These are phyloP conservation scores for Juglanconis oblonga DNA, from an alignment of 2,329 filamentous ascomycete genomes.

Conservation along the genomic window DNA sequence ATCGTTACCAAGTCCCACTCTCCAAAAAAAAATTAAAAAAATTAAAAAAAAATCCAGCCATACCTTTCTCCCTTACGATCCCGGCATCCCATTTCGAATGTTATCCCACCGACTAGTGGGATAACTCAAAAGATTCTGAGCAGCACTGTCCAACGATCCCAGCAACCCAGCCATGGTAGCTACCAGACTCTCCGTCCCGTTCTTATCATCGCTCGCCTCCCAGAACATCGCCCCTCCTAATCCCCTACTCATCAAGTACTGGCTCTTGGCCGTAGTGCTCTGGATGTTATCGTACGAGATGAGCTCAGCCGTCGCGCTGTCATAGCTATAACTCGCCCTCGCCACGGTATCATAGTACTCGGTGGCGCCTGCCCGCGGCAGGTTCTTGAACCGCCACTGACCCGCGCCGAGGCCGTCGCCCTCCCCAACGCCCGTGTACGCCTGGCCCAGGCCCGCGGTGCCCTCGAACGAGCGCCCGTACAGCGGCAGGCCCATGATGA, in stretches of 20 bases:
- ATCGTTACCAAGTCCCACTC: too few relatives aligned
- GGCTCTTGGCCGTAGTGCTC: conserved; percentile 58
- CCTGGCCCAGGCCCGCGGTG: conserved; percentile 63
- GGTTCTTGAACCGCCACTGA: conserved; percentile 69
- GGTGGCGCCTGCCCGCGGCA: conserved; percentile 59
- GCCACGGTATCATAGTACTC: conserved; percentile 56
- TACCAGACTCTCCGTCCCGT: conserved; percentile 55
- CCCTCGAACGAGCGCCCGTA: conserved; percentile 74
- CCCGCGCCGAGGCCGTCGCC: conserved; percentile 47
- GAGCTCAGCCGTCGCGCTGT: conserved; percentile 55
- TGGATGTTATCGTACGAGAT: conserved; percentile 66
- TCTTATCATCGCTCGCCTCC: conserved; percentile 70
- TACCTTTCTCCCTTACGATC: conserved; percentile 2
- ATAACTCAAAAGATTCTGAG: conserved; percentile 51
- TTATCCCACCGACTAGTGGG: conserved; percentile 59
- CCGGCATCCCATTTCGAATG: conserved; percentile 36
- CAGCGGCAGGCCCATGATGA: conserved; percentile 73
- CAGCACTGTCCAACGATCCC: conserved; percentile 43
- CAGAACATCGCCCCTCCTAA: conserved; percentile 82
- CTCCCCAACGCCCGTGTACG: conserved; percentile 61
- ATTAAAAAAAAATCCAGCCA: too few relatives aligned
- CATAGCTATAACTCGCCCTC: conserved; percentile 71
- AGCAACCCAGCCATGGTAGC: conserved; percentile 45
- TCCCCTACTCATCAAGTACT: conserved; percentile 56
- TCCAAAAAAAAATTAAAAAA: too few relatives aligned